These are phyloP conservation scores for Trametes punicea DNA, from an alignment of 768 basidiomycete species.

Conservation along the genomic window DNA sequence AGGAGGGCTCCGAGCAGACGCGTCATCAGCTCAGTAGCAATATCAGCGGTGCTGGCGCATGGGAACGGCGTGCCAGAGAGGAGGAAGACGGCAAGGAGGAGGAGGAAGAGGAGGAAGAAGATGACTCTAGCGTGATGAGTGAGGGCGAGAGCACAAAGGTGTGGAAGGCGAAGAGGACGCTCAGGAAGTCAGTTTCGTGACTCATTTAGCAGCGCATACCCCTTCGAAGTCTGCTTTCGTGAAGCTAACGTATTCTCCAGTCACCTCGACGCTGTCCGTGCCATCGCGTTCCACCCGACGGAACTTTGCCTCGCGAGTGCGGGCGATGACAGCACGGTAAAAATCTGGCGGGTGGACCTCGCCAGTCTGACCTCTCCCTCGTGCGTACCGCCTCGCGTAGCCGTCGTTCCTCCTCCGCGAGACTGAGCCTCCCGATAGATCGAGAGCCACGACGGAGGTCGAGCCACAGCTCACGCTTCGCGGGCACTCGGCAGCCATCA, in stretches of 20 bases:
- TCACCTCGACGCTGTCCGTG: constrained; percentile 91
- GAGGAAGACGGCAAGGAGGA: constrained; percentile 74
- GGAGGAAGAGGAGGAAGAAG: constrained; percentile 61
- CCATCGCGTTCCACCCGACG: constrained; percentile 84
- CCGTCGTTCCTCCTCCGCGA: neutral
- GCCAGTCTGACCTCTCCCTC: constrained; percentile 67
- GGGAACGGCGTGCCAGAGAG: constrained; percentile 51
- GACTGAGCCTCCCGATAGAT: constrained; percentile 37
- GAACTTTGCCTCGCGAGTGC: constrained; percentile 88
- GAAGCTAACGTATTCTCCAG: constrained; percentile 38
- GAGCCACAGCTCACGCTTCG: constrained; percentile 93
- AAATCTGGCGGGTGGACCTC: constrained; percentile 91
- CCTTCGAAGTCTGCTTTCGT: neutral
- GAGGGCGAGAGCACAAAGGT: constrained; percentile 69
- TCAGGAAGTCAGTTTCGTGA: constrained; percentile 72
- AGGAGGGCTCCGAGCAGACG: constrained; percentile 57
- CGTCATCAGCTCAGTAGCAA: constrained; percentile 28
- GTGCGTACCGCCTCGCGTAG: constrained; percentile 46
- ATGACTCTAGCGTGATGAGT: constrained; percentile 53
- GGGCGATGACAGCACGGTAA: constrained; percentile 93
- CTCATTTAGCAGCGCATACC: constrained; percentile 5
- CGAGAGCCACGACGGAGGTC: constrained; percentile 75
- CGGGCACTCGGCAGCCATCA: constrained; percentile 90
- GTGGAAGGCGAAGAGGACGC: constrained; percentile 83
- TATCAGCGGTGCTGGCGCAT: constrained; percentile 41